Evolutionary conservation across 495 filamentous ascomycete genomes (phyloP).

Genomic region (Xylaria longipes): DNA sequence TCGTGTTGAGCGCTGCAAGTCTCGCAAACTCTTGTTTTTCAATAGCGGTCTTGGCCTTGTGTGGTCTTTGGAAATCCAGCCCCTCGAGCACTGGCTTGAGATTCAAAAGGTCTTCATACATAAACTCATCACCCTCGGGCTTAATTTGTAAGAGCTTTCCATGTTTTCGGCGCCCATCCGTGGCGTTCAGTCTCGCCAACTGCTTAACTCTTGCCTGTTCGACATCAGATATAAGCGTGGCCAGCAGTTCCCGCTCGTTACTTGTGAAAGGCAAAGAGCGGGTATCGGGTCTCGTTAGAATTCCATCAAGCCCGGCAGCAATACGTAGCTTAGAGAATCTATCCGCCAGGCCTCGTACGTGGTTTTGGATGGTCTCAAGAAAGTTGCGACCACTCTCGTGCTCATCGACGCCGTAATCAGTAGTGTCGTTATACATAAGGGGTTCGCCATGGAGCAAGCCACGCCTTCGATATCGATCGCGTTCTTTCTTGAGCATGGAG

Average conservation of each 20-base stretch:
- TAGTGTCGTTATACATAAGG: slow-evolving; percentile 69
- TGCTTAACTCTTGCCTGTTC: slow-evolving; percentile 18
- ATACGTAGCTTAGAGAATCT: slow-evolving; percentile 58
- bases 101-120: slow-evolving; percentile 37
- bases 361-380: slow-evolving; percentile 74
- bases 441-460: slow-evolving; percentile 53
- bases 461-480: slow-evolving; percentile 67
- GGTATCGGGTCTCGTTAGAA: slow-evolving; percentile 31
- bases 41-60: slow-evolving; percentile 15
- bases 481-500: slow-evolving; percentile 67
- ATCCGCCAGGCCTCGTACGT: slow-evolving; percentile 59
- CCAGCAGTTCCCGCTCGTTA: slow-evolving; percentile 16
- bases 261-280: slow-evolving; percentile 31
- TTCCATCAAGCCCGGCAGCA: slow-evolving; percentile 46
- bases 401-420: slow-evolving; percentile 76
- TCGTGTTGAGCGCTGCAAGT: slow-evolving; percentile 20
- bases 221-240: slow-evolving; percentile 17
- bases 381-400: slow-evolving; percentile 84
- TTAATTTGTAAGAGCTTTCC: slow-evolving; percentile 13
- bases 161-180: slow-evolving; percentile 27
- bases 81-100: slow-evolving; percentile 23
- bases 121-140: slow-evolving; percentile 20
- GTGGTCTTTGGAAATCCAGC: slow-evolving; percentile 25
- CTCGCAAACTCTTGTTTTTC: slow-evolving; percentile 28
- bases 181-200: slow-evolving; percentile 22